phyloP scores from a whole-genome alignment of 1,284 basidiomycete species.

The Rhodotorula glutinis region DNA sequence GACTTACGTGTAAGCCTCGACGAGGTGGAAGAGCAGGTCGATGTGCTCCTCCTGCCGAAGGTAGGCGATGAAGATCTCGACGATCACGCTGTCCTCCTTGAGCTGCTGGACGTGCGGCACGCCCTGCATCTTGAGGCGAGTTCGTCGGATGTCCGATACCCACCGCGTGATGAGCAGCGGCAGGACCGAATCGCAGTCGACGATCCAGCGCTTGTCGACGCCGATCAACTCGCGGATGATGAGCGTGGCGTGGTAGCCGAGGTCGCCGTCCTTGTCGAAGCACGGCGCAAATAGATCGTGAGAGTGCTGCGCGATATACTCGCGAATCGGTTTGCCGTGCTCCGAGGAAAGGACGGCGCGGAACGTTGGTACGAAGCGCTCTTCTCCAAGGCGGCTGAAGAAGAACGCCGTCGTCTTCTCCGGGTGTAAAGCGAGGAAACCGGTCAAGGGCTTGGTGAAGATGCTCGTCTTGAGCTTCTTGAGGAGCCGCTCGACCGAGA shows the following conservation, averaged over 20 bases:
- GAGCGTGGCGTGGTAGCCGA: constrained; percentile 39
- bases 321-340: constrained; percentile 70
- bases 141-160: constrained; percentile 43
- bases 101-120: constrained; percentile 50
- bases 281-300: constrained; percentile 58
- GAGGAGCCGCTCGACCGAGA: constrained; percentile 89
- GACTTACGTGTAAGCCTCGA: constrained; percentile 66
- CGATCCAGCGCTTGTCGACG: constrained; percentile 68
- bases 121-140: constrained; percentile 49
- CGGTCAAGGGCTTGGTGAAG: constrained; percentile 88
- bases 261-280: constrained; percentile 36
- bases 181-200: constrained; percentile 45
- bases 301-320: constrained; percentile 67
- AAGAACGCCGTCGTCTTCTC: constrained; percentile 80
- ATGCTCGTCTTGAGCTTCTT: constrained; percentile 86
- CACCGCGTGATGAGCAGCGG: constrained; percentile 48
- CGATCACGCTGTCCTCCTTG: constrained; percentile 66
- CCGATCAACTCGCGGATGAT: constrained; percentile 72
- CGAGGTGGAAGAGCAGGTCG: constrained; percentile 84
- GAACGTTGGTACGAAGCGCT: constrained; percentile 39
- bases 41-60: constrained; percentile 62
- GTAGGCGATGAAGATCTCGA: constrained; percentile 68
- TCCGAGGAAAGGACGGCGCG: constrained; percentile 59
- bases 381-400: constrained; percentile 63
- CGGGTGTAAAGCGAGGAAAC: constrained; percentile 88